Conservation (phyloP, 306 rosid species). For the Coriaria nepalensis region DNA sequence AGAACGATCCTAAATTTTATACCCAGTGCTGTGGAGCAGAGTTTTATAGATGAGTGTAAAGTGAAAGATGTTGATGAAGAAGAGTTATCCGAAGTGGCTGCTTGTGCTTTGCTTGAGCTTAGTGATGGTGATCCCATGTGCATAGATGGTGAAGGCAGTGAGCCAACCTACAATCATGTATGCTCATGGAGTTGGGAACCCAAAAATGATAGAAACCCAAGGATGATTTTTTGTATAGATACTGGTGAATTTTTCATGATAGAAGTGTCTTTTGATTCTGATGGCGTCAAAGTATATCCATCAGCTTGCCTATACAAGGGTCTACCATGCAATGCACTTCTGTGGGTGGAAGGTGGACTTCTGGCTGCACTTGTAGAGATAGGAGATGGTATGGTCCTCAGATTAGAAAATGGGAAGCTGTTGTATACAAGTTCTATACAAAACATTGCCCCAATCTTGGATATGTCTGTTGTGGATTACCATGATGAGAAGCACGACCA, state of each 20-base stretch:
- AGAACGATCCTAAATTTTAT: constrained; percentile 52
- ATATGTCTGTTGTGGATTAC: constrained; percentile 67
- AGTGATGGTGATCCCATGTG: constrained; percentile 92
- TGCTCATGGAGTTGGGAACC: constrained; percentile 98
- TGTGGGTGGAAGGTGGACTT: constrained; percentile 87
- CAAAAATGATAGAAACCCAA: constrained; percentile 34
- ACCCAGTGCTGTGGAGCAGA: constrained; percentile 50
- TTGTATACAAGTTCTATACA: constrained; percentile 55
- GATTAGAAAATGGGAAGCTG: constrained; percentile 62
- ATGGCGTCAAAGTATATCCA: constrained; percentile 43
- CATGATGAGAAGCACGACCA: constrained; percentile 87
- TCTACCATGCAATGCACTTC: constrained; percentile 54
- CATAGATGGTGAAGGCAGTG: constrained; percentile 54
- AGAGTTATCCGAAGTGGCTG: constrained; percentile 69
- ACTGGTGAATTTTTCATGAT: constrained; percentile 80
- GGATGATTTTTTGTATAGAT: constrained; percentile 62
- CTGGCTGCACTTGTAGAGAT: constrained; percentile 74
- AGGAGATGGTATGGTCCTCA: constrained; percentile 89
- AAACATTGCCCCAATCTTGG: constrained; percentile 77
- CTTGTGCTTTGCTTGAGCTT: constrained; percentile 78
- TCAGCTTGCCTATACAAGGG: constrained; percentile 88
- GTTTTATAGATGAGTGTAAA: constrained; percentile 56
- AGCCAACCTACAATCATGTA: constrained; percentile 36
- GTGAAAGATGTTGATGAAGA: constrained; percentile 81
- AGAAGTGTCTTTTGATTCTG: constrained; percentile 47